Base-by-base conservation (phyloP, 345 rosid species). In the Brassica nigra region DNA sequence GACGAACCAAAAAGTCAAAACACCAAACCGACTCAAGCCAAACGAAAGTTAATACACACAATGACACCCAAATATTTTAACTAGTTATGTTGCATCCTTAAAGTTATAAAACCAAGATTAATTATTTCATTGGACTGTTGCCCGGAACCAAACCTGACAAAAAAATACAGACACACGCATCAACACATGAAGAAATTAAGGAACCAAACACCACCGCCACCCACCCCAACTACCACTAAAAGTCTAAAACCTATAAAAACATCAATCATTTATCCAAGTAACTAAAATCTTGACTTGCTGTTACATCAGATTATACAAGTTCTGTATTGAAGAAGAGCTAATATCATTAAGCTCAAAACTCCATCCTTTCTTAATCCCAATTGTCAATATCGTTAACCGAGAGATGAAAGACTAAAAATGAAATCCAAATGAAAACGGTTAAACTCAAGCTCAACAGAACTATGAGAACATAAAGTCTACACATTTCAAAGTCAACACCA, bases 1-100 rank as follows among this genome's bases (percentile, higher is more conserved):
- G 66, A 55, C 5, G 44, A 72, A 15, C 36, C 54, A 71, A 55
- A 66, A 78, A 16, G 76, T 78, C 65, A 42, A 9, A 73, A 73
- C 28, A 42, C 62, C 67, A 78, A 58, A 73, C 66, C 73, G 28
- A 55, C 73, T 28, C 30, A 71, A 71, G 2, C 77, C 74, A 73
- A 68, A 78, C 77, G 67, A 61, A 65, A 15, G 15, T 66, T 31
- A 59, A 61, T 65, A 42, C 39, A 36, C 14, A 31, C 18, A 18
- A 18, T 31, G 33, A 31, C 33, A 31, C 33, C 33, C 33, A 33
- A 33, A 33, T 33, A 33, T 33, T 33, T 18, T 18, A 18, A 18
- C 27, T 23, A 23, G 27, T 0, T 23, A 23, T 23, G 27, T 23
- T 23, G 27, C 27, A 23, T 23, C 27, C 27, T 23, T 23, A 23